These are phyloP conservation scores for Malus asiatica DNA, from an alignment of 306 rosid species.

Conservation along the genomic window DNA sequence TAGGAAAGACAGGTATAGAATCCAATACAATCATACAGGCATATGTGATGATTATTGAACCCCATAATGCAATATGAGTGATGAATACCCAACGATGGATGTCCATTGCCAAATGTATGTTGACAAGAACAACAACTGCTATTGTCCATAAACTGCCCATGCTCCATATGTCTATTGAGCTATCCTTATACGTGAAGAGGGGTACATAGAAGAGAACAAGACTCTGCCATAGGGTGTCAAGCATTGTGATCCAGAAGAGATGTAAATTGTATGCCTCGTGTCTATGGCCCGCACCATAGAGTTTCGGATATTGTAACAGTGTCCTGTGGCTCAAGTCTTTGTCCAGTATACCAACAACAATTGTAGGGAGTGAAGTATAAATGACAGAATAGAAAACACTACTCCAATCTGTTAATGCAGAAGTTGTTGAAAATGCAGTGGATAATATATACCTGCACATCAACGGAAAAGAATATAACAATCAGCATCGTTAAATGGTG, in stretches of 20 bases:
- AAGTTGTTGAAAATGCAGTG: slow-evolving; percentile 85
- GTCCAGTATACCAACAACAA: slow-evolving; percentile 89
- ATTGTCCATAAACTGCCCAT: slow-evolving; percentile 97
- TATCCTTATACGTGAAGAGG: slow-evolving; percentile 65
- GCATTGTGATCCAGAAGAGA: slow-evolving; percentile 87
- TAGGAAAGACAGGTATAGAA: slow-evolving; percentile 72
- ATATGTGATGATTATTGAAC: slow-evolving; percentile 78
- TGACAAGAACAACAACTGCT: slow-evolving; percentile 89
- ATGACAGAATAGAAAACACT: slow-evolving; percentile 91
- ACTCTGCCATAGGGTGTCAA: slow-evolving; percentile 98
- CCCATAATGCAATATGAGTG: slow-evolving; percentile 88
- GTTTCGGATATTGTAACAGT: slow-evolving; percentile 63
- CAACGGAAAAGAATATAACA: slow-evolving; percentile 5
- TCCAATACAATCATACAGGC: slow-evolving; percentile 84
- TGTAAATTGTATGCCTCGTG: slow-evolving; percentile 83
- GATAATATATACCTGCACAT: slow-evolving; percentile 70
- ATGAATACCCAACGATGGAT: slow-evolving; percentile 70
- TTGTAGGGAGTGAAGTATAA: slow-evolving; percentile 91
- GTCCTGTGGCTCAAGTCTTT: slow-evolving; percentile 79
- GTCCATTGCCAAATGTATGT: slow-evolving; percentile 91
- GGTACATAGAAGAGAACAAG: slow-evolving; percentile 82
- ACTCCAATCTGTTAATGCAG: slow-evolving; percentile 98
- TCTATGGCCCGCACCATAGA: slow-evolving; percentile 82
- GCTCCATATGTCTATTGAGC: slow-evolving; percentile 89
- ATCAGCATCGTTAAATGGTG: slow-evolving; percentile 12